Conservation (phyloP, 225 moss, liverwort and hornwort genomes). For the Polytrichum commune region DNA sequence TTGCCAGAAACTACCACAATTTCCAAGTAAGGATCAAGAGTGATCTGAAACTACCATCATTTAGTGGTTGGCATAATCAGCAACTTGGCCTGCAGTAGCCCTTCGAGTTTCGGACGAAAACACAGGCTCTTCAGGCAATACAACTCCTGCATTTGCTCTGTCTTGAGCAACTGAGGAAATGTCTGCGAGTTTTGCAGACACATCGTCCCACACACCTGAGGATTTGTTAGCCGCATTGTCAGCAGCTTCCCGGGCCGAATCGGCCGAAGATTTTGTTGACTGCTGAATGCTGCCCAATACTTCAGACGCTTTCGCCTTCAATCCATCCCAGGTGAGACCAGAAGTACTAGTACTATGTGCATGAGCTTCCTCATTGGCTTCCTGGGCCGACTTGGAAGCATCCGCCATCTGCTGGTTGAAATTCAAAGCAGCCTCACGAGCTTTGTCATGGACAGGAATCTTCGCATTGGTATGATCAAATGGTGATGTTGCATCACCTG, state of each 20-base stretch:
- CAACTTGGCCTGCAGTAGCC: constrained; percentile 51
- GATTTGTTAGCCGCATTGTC: constrained; percentile 8
- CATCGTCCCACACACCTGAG: constrained; percentile 10
- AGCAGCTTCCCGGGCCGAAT: constrained; percentile 16
- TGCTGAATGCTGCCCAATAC: constrained; percentile 32
- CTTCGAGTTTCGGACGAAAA: constrained; percentile 50
- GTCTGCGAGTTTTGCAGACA: constrained; percentile 35
- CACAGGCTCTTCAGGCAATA: constrained; percentile 1
- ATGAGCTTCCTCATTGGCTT: background rate
- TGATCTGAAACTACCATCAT: too few species aligned
- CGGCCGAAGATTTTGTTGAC: constrained; percentile 11
- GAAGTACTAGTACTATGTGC: background rate
- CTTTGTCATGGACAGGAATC: constrained; percentile 19
- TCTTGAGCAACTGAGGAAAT: constrained; percentile 33
- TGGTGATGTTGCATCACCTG: constrained; percentile 1
- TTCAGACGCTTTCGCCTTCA: constrained; percentile 38
- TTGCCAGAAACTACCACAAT: too few species aligned
- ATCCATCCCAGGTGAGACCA: constrained; percentile 23
- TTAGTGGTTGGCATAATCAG: constrained; percentile 31
- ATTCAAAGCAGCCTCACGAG: constrained; percentile 4
- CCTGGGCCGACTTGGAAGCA: background rate
- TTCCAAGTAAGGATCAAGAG: too few species aligned
- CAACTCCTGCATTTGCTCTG: constrained; percentile 10
- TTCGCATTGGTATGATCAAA: constrained; percentile 24
- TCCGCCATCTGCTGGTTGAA: constrained; percentile 8